Conservation (phyloP, 1,139 yeast species). For the Zhuliangozyma blackwelliae region DNA sequence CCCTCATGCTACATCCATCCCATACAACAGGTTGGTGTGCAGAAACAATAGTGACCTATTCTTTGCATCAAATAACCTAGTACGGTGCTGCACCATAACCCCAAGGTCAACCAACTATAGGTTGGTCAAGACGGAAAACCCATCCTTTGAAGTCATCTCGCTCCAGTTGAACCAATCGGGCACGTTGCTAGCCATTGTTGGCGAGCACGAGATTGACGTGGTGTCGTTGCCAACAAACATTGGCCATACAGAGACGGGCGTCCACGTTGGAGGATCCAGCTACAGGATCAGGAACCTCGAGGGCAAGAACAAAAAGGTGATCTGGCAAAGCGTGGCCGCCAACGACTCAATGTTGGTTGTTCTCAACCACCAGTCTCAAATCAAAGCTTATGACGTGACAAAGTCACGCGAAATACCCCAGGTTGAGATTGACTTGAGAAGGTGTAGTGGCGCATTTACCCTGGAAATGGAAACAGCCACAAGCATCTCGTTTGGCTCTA, state of each 20-base stretch:
- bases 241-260: not conserved
- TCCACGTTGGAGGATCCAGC: constrained; percentile 12
- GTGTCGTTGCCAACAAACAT: constrained; percentile 19
- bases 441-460: too few relatives aligned
- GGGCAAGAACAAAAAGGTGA: constrained; percentile 19
- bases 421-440: constrained; percentile 17
- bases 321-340: constrained; percentile 31
- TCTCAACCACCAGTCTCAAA: constrained; percentile 20
- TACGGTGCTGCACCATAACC: constrained; percentile 26
- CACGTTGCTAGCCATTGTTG: constrained; percentile 30
- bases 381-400: constrained; percentile 28
- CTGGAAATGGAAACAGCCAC: constrained; percentile 17
- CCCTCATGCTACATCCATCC: not conserved
- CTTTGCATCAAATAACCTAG: constrained; percentile 24
- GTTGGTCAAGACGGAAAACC: constrained; percentile 7
- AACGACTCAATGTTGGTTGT: constrained; percentile 29
- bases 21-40: constrained; percentile 14
- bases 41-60: constrained; percentile 26
- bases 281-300: constrained; percentile 15
- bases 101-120: constrained; percentile 20
- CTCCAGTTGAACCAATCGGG: constrained; percentile 28
- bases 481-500: constrained; percentile 37
- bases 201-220: constrained; percentile 22
- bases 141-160: constrained; percentile 17
- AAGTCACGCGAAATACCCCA: constrained; percentile 23